Conservation (phyloP, 2,329 filamentous ascomycete species). For the Colletotrichum spinosum region DNA sequence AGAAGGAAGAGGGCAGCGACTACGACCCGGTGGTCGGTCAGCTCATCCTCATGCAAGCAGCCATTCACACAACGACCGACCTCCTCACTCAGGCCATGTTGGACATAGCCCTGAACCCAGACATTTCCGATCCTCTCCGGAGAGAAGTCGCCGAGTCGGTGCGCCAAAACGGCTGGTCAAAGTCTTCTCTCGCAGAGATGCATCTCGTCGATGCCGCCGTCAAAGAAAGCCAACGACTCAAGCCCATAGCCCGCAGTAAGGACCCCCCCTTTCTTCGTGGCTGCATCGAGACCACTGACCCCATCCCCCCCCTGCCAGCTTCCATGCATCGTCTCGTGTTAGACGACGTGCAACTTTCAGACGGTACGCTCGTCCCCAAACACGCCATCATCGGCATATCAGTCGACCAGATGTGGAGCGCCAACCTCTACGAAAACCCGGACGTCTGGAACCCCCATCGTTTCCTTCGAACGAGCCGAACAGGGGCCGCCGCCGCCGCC, state of each 20-base stretch:
- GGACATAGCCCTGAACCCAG: not conserved
- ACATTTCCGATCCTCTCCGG: conserved; percentile 5
- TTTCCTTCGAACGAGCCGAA: conserved; percentile 29
- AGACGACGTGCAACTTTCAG: conserved; percentile 32
- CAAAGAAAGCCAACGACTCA: conserved; percentile 41
- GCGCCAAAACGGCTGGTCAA: not conserved
- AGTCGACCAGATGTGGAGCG: conserved; percentile 32
- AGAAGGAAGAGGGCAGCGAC: not conserved
- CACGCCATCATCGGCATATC: conserved; percentile 29
- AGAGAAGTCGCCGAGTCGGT: not conserved
- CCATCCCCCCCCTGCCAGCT: not conserved
- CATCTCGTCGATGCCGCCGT: conserved; percentile 42
- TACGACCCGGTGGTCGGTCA: conserved; percentile 2
- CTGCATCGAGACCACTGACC: no score
- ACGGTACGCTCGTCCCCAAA: conserved; percentile 39
- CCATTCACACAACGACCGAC: conserved; percentile 1
- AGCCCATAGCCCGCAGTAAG: conserved; percentile 23
- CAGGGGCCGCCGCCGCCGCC: conserved; percentile 1
- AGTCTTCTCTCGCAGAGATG: conserved; percentile 2
- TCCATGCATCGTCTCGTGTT: conserved; percentile 9
- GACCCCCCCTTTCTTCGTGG: no score
- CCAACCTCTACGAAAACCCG: conserved; percentile 36
- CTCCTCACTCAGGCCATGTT: conserved; percentile 3
- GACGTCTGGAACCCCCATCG: conserved; percentile 38
- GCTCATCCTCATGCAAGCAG: conserved; percentile 1